Evolutionary conservation across 2,329 filamentous ascomycete genomes (phyloP).

Genomic region (Diplodia seriata): DNA sequence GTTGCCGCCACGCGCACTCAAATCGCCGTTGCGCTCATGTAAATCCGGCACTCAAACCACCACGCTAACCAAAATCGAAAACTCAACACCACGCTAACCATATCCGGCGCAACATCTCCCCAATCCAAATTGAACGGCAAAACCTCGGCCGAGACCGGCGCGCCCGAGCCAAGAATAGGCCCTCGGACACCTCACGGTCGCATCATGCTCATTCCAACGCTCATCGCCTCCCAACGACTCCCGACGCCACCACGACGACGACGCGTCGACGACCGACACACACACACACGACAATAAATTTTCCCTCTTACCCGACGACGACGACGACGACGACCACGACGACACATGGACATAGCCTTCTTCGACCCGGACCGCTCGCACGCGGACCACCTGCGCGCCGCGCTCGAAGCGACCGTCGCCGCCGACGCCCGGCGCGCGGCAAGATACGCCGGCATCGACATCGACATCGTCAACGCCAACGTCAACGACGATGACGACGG

Average conservation of each 20-base stretch:
- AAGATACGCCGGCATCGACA: constrained; percentile 19
- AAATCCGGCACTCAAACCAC: not conserved
- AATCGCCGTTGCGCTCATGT: no score
- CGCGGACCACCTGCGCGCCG: constrained; percentile 7
- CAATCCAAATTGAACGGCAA: no score
- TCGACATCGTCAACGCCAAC: not conserved
- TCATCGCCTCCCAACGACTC: not conserved
- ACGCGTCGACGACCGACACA: no score
- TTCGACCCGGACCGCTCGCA: constrained; percentile 17
- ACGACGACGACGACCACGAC: not conserved
- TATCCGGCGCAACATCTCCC: not conserved
- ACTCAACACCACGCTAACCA: not conserved
- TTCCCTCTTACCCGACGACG: not conserved
- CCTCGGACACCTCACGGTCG: not conserved
- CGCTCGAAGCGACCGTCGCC: not conserved
- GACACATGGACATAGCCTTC: constrained; percentile 15
- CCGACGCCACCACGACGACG: not conserved
- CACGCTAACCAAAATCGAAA: not conserved
- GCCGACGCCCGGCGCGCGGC: not conserved
- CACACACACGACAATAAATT: no score
- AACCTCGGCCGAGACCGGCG: not conserved
- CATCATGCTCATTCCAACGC: not conserved
- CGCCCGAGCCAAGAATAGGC: not conserved
- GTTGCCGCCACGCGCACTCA: no score
- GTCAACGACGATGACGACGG: not conserved